Evolutionary conservation across 805 yeast genomes (phyloP), one percentile per base, ranked within the genome.

Genomic region (Myxozyma neotropica): DNA sequence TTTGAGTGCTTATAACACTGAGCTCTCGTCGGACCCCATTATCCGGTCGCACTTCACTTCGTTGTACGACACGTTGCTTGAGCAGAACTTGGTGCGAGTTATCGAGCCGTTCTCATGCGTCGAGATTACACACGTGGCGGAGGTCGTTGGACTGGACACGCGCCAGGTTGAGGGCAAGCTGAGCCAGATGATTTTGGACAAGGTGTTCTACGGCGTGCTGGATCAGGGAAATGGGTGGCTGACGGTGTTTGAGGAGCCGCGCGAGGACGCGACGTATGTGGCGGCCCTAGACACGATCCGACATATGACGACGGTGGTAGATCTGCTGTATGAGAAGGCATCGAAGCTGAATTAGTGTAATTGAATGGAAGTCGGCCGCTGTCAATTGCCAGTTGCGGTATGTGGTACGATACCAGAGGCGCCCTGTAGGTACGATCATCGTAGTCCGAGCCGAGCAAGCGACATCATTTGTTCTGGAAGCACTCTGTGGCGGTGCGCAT

Each of bases 141-240:
- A 87, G 68, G 83, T 88, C 69, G 89, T 95, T 59, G 97, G 97
- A 5, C 81, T 95, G 63, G 93, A 91, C 65, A 78, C 85, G 48
- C 87, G 85, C 64, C 95, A 90, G 71, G 90, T 94, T 33, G 99
- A 94, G 76, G 95, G 95, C 21, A 94, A 94, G 74, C 80, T 94
- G 65, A 86, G 95, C 50, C 97, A 93, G 75, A 93, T 94, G 98
- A 93, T 94, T 68, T 81, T 94, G 69, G 99, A 94, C 75, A 87
- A 89, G 70, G 88, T 91, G n/a, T 90, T 94, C 69, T 88, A 86
- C 71, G 99, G 99, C 49, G 98, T 94, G 38, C 80, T 94, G 67
- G 99, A 94, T 74, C 99, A 94, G 78, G 98, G 98, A 48, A 92
- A 92, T 72, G 99, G 99, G 7, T 94, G 97, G 96, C 81, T 94